phyloP scores from a whole-genome alignment of 2,329 filamentous ascomycete genomes.

The Claviceps pusilla region DNA sequence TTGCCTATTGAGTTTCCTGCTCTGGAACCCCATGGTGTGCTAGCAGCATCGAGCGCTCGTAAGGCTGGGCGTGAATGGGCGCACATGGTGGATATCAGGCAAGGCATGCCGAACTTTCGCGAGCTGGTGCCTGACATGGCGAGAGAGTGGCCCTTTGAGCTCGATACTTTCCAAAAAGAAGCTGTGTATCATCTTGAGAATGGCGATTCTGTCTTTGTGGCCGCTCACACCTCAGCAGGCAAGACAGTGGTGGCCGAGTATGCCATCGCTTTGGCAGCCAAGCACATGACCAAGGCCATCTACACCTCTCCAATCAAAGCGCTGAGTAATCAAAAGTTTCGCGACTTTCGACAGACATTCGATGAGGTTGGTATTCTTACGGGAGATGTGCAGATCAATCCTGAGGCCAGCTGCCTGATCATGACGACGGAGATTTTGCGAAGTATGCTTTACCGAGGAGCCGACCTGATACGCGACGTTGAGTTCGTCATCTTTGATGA shows the following conservation, averaged over 20 bases:
- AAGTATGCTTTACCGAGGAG: conserved; percentile 94
- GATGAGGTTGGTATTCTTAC: conserved; percentile 95
- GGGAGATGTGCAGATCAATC: conserved; percentile 93
- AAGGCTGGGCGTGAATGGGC: conserved; percentile 82
- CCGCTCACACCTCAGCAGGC: conserved; percentile 90
- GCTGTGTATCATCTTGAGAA: conserved; percentile 94
- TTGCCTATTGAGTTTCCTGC: conserved; percentile 88
- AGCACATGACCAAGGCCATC: conserved; percentile 98
- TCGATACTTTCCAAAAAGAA: conserved; percentile 97
- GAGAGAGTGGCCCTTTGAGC: conserved; percentile 86
- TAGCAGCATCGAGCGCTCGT: conserved; percentile 56
- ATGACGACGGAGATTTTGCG: conserved; percentile 98
- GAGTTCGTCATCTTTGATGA: conserved; percentile 99
- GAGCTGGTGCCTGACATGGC: conserved; percentile 96
- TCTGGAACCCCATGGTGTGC: conserved; percentile 64
- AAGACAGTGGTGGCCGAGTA: conserved; percentile 98
- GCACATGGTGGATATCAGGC: conserved; percentile 92
- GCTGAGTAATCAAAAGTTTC: conserved; percentile 95
- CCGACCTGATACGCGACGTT: conserved; percentile 89
- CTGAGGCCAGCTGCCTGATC: conserved; percentile 93
- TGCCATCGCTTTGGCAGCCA: conserved; percentile 87
- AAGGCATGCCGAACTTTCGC: conserved; percentile 83
- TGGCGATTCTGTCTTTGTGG: conserved; percentile 94
- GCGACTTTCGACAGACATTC: conserved; percentile 80
- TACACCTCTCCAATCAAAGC: conserved; percentile 99